Percentiles rank a stretch among this genome's conserved stretches.
phyloP scores from a whole-genome alignment of 2,329 filamentous ascomycete genomes.

The Aspergillus transmontanensis region DNA sequence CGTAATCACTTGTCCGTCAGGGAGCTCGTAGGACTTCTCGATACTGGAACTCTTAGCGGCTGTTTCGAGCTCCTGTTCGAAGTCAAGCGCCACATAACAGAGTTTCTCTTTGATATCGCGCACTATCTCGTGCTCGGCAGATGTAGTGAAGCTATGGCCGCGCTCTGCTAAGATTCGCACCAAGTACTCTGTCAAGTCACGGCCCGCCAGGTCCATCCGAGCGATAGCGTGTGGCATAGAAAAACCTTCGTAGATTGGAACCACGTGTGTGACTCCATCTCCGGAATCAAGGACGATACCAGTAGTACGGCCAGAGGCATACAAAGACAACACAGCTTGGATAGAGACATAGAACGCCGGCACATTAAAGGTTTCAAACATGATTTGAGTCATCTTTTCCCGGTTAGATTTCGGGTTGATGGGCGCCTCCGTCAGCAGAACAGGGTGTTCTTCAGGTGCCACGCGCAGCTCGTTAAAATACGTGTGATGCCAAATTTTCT shows the following conservation, averaged over 20 bases:
- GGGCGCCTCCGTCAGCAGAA: constrained; percentile 97
- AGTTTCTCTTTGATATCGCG: constrained; percentile 99
- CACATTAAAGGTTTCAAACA: constrained; percentile 99
- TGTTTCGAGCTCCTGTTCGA: constrained; percentile 99
- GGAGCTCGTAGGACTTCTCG: constrained; percentile 99
- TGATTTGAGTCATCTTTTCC: constrained; percentile 99
- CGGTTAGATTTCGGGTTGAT: constrained; percentile 99
- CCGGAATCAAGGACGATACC: constrained; percentile 99
- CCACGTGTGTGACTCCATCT: constrained; percentile 99
- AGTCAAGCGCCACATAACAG: constrained; percentile 99
- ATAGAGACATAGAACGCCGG: constrained; percentile 99
- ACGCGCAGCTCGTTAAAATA: constrained; percentile 99
- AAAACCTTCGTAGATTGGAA: constrained; percentile 99
- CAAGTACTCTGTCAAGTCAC: constrained; percentile 99
- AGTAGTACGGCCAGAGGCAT: constrained; percentile 99
- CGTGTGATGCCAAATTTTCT: constrained; percentile 99
- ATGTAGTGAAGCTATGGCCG: constrained; percentile 99
- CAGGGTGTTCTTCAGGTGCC: constrained; percentile 98
- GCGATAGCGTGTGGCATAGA: constrained; percentile 99
- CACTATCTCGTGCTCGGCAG: constrained; percentile 99
- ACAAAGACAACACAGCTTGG: constrained; percentile 98
- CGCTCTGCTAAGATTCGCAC: constrained; percentile 99
- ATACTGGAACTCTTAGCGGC: constrained; percentile 97
- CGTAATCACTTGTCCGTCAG: constrained; percentile 99
- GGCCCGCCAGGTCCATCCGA: constrained; percentile 99